These are phyloP conservation scores for Termitomyces sp. DNA, from an alignment of 768 basidiomycete species.

Conservation along the genomic window DNA sequence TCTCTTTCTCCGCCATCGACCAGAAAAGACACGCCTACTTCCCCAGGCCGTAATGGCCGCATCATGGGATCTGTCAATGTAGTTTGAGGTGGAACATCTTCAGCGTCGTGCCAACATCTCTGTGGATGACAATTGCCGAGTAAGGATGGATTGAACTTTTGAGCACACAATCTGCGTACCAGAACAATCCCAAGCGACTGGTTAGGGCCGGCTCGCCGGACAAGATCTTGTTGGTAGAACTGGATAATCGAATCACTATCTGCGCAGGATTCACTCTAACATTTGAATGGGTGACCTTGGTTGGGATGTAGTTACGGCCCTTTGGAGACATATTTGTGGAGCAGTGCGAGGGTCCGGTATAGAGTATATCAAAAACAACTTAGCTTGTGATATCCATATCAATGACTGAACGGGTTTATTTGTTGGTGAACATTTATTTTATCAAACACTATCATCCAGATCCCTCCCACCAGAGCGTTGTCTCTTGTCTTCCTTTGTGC, in stretches of 20 bases:
- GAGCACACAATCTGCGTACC: constrained; percentile 31
- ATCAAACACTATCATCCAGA: background rate
- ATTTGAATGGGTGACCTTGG: constrained; percentile 13
- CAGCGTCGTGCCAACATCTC: constrained; percentile 89
- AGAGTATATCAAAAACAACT: background rate
- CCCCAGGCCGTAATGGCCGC: constrained; percentile 69
- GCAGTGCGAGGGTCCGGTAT: background rate
- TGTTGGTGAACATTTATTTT: background rate
- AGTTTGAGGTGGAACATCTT: constrained; percentile 50
- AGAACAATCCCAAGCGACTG: constrained; percentile 56
- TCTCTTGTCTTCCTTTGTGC: background rate
- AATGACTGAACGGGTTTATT: background rate
- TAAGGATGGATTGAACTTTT: background rate
- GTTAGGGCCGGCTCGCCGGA: constrained; percentile 38
- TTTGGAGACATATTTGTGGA: constrained; percentile 9
- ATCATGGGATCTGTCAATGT: constrained; percentile 61
- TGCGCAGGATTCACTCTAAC: background rate
- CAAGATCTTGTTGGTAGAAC: constrained; percentile 70
- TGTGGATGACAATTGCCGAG: constrained; percentile 21
- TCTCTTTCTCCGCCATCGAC: constrained; percentile 46
- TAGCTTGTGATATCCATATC: background rate
- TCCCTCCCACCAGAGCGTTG: background rate
- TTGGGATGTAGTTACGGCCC: constrained; percentile 5
- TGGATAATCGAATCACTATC: constrained; percentile 17
- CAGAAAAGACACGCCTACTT: constrained; percentile 77